Base-by-base conservation (phyloP, 2,329 filamentous ascomycete genomes). In the Beauveria medogensis region DNA sequence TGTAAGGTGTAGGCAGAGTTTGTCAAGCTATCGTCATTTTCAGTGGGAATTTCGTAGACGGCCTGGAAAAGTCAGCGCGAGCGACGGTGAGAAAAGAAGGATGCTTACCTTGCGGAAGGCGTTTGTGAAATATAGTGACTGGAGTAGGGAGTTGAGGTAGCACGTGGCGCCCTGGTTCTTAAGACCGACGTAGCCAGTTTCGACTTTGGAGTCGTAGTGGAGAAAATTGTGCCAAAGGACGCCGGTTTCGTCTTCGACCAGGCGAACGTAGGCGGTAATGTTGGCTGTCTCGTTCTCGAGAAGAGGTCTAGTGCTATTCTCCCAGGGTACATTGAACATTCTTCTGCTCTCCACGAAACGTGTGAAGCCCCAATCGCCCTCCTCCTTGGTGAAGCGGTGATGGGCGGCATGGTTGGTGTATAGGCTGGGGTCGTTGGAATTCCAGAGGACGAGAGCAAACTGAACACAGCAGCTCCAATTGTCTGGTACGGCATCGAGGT, bases 361-460 rank as follows among this genome's bases (percentile, higher is more conserved):
- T n/a, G 94, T 99, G 73, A 99, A 99, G 1, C 94, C 94, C 94
- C 94, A 99, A 69, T 99, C 94, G 26, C 91, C 92, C 74, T 99
- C 94, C 48, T 97, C 94, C 65, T 90, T 90, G 4, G 92, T 97
- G 74, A 97, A 99, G 62, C 94, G 89, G 72, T 99, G 94, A 67
- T 92, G 91, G n/a, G 94, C 94, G 48, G 80, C 83, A 78, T 91
- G 87, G 68, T 96, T 89, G 55, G 82, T 81, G 73, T 89, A 91
- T 67, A 97, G 83, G 64, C 86, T 86, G n/a, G 94, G 93, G 68
- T 97, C 91, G 70, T 93, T 91, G 51, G 89, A 88, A 73, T 97
- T 99, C 88, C 91, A 97, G 59, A 99, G 80, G 5, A 97, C 93
- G 54, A 99, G 80, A 62, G 90, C 88, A 74, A 99, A 99, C 72